A percentile compares a stretch with the other conserved stretches of the same genome.
Conservation (phyloP, 2,329 filamentous ascomycete species). For the Saccharata proteae region DNA sequence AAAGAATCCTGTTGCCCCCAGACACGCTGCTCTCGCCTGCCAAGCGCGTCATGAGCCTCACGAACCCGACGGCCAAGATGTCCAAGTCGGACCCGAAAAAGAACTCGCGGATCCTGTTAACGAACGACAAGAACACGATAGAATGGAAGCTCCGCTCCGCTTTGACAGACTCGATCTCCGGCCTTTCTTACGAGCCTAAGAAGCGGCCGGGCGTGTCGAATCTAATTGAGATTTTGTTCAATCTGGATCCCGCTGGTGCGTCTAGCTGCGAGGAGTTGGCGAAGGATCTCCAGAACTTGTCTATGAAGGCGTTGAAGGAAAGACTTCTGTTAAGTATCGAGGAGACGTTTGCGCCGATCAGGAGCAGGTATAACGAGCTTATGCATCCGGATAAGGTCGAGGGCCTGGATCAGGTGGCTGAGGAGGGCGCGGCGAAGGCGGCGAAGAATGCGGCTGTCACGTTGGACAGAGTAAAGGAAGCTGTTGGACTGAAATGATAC, state of each 20-base stretch:
- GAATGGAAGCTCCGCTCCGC: slow-evolving; percentile 57
- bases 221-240: slow-evolving; percentile 65
- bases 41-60: slow-evolving; percentile 82
- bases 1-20: slow-evolving; percentile 54
- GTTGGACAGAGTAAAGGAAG: slow-evolving; percentile 21
- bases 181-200: slow-evolving; percentile 59
- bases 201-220: slow-evolving; percentile 75
- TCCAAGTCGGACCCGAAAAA: slow-evolving; percentile 71
- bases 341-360: slow-evolving; percentile 40
- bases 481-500: slow-evolving; percentile 4
- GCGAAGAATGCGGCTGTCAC: slow-evolving; percentile 44
- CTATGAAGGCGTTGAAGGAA: slow-evolving; percentile 51
- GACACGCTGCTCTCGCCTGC: slow-evolving; percentile 43
- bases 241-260: slow-evolving; percentile 42
- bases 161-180: slow-evolving; percentile 59
- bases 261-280: slow-evolving; percentile 34
- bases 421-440: slow-evolving; percentile 50
- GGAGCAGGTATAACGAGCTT: slow-evolving; percentile 44
- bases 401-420: slow-evolving; percentile 46
- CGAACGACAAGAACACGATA: slow-evolving; percentile 54
- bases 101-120: slow-evolving; percentile 71
- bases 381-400: slow-evolving; percentile 35
- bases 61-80: slow-evolving; percentile 73
- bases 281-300: slow-evolving; percentile 29
- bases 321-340: slow-evolving; percentile 48